Evolutionary conservation across 805 yeast species (phyloP), one percentile per base, ranked within the genome.

Genomic region (Kregervanrija pseudodelftensis): DNA sequence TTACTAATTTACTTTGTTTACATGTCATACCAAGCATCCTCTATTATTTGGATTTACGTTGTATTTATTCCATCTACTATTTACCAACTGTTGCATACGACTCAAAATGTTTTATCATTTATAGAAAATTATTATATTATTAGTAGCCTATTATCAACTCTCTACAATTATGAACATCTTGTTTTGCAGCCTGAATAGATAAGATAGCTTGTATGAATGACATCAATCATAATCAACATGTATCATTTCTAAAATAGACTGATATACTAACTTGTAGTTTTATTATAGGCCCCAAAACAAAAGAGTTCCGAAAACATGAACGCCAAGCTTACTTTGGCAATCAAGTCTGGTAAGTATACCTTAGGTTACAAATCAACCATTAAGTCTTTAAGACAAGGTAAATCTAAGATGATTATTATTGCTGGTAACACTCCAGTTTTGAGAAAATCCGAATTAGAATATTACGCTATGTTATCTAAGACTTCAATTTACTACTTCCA

Each of bases 361-460:
- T 85, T 93, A 66, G 99, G 99, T 71, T 93, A 89, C 95, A 91
- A 91, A 82, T 87, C 97, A 63, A 91, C 95, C 72, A 84, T 93
- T 74, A 93, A 93, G 87, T 77, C 98, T 64, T 80, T 93, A 72
- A 90, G 99, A 81, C 87, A 87, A 73, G 97, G 96, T 71, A 91
- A 91, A 83, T 95, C 99, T 64, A 93, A 93, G 87, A 83, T 93
- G 74, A 78, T 93, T 71, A 85, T 93, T 78, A 82, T 93, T 68
- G 96, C 99, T 67, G 93, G 95, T 72, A 93, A 93, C 93, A 93
- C 98, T 68, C 99, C 99, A 78, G 95, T 91, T 67, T 85, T 93
- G 75, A 91, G 98, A 85, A 91, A 93, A 81, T 88, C 98, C 63
- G 99, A 93, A 84, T 83, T 93, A 74, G 99, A 93, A 82, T 93